Percentiles rank a stretch among this genome's conserved stretches.
These are phyloP conservation scores for Clitoria ternatea DNA, from an alignment of 306 rosid genomes.

Conservation along the genomic window DNA sequence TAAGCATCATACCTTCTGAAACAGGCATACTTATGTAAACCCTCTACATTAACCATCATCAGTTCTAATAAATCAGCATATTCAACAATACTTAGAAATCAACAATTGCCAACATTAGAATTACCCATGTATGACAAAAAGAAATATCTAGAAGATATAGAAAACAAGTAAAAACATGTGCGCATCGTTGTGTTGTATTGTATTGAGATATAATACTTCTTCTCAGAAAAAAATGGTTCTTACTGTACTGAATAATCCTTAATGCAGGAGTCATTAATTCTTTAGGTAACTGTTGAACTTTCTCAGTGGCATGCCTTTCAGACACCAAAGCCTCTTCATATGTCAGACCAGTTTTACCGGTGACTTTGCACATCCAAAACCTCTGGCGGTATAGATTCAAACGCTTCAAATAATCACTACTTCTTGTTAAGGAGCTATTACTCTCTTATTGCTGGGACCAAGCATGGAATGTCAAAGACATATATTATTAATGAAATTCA, in stretches of 20 bases:
- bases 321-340: slow-evolving; percentile 94
- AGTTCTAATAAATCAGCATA: neutral
- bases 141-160: neutral
- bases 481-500: neutral
- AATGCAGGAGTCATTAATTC: slow-evolving; percentile 69
- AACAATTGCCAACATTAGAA: neutral
- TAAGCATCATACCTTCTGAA: neutral
- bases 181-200: neutral
- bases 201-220: slow-evolving; percentile 12
- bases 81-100: neutral
- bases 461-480: neutral
- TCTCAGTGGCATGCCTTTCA: slow-evolving; percentile 75
- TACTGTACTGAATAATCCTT: slow-evolving; percentile 79
- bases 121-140: neutral
- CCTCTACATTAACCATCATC: neutral
- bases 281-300: slow-evolving; percentile 81
- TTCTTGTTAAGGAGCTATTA: slow-evolving; percentile 41
- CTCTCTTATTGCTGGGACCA: neutral
- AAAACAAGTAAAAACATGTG: neutral
- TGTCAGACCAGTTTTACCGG: slow-evolving; percentile 81
- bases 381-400: slow-evolving; percentile 79
- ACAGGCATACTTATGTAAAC: neutral
- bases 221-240: slow-evolving; percentile 35
- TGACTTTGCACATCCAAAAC: slow-evolving; percentile 80
- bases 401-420: slow-evolving; percentile 69